Conservation (phyloP, 2,329 filamentous ascomycete species). For the Chalaropsis thielavioides region DNA sequence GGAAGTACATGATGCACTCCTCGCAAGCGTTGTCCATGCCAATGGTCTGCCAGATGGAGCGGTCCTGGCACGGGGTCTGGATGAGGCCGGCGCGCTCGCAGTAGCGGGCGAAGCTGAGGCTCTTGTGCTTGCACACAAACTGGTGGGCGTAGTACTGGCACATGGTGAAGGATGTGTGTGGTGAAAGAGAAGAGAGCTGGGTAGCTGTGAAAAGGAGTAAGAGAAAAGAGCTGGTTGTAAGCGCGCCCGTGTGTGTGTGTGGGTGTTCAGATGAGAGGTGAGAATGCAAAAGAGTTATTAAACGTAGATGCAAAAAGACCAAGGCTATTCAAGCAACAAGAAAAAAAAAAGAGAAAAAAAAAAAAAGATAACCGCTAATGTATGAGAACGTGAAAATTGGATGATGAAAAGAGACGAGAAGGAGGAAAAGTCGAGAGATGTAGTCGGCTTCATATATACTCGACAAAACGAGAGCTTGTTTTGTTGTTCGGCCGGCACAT, state of each 20-base stretch:
- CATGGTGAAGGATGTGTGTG: constrained; percentile 21
- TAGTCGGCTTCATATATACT: constrained; percentile 5
- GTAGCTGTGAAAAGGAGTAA: not conserved
- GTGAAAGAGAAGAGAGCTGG: not conserved
- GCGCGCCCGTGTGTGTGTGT: not conserved
- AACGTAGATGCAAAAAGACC: constrained; percentile 4
- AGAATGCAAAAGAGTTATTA: not conserved
- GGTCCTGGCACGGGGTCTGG: constrained; percentile 26
- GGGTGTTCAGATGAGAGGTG: not conserved
- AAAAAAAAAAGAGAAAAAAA: not conserved
- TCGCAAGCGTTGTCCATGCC: constrained; percentile 26
- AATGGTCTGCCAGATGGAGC: constrained; percentile 27
- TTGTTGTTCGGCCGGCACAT: not conserved
- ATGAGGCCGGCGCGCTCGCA: constrained; percentile 26
- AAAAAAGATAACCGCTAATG: not conserved
- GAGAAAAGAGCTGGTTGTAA: not conserved
- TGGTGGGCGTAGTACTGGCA: constrained; percentile 29
- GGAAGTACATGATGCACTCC: constrained; percentile 24
- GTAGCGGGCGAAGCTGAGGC: constrained; percentile 26
- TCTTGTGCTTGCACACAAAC: constrained; percentile 26
- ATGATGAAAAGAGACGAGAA: not conserved
- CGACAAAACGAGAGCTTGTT: not conserved
- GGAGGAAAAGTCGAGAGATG: not conserved
- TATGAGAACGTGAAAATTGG: not conserved
- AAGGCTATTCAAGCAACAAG: not conserved